These are phyloP conservation scores for Cenchrus americanus DNA, from an alignment of 176 grass and related monocot species.

Conservation along the genomic window DNA sequence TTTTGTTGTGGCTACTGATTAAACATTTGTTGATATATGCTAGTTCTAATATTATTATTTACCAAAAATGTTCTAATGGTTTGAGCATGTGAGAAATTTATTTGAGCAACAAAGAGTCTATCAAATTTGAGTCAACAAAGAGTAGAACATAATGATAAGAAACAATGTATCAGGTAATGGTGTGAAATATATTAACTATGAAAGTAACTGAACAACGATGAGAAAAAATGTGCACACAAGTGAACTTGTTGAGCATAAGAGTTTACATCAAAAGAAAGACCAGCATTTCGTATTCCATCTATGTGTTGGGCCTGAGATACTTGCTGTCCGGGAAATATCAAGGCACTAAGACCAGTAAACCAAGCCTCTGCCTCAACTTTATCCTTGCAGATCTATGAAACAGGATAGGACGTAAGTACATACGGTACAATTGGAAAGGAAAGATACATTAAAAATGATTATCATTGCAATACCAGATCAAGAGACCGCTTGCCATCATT, in stretches of 20 bases:
- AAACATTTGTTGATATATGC: background rate
- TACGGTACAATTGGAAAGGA: background rate
- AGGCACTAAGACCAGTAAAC: slow-evolving; percentile 76
- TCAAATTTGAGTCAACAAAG: background rate
- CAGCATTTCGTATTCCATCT: slow-evolving; percentile 44
- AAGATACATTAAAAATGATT: background rate
- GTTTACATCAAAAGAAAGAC: slow-evolving; percentile 69
- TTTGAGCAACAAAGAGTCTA: background rate
- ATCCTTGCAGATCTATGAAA: slow-evolving; percentile 90
- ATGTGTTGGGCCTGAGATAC: slow-evolving; percentile 43
- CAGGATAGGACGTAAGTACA: slow-evolving; percentile 17
- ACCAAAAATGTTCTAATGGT: background rate
- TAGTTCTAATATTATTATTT: background rate
- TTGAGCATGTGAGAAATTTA: background rate
- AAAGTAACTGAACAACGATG: background rate
- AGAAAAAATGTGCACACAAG: background rate
- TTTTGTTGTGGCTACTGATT: background rate
- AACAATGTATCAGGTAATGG: background rate
- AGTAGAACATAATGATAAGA: background rate
- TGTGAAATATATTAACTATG: background rate
- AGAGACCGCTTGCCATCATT: slow-evolving; percentile 84
- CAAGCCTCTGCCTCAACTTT: slow-evolving; percentile 81
- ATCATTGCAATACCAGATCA: slow-evolving; percentile 69
- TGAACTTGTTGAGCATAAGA: slow-evolving; percentile 14
- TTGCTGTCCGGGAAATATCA: slow-evolving; percentile 69